Percentiles rank a stretch among this genome's conserved stretches.
Evolutionary conservation across 2,329 filamentous ascomycete species (phyloP).

Genomic region (Alternaria hordeiaustralica): DNA sequence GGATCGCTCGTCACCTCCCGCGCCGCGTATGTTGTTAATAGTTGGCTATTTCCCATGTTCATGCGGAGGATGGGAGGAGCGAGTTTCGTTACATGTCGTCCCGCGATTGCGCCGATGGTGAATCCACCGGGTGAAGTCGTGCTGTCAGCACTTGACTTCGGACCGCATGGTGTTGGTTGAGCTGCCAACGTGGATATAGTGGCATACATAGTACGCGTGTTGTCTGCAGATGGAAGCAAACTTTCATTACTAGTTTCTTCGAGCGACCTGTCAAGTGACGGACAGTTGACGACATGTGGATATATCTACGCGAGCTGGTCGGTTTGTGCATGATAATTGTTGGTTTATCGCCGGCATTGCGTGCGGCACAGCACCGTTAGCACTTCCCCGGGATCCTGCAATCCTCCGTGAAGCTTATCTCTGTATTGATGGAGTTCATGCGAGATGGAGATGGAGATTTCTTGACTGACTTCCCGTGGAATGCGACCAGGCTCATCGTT

Average conservation of each 20-base stretch:
- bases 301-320: neutral
- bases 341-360: neutral
- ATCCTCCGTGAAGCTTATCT: constrained; percentile 3
- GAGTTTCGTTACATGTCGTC: constrained; percentile 3
- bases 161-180: neutral
- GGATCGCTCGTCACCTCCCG: constrained; percentile 7
- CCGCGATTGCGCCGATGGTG: neutral
- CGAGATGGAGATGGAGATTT: neutral
- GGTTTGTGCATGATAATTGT: neutral
- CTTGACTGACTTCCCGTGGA: neutral
- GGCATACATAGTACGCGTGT: neutral
- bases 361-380: neutral
- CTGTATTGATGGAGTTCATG: neutral
- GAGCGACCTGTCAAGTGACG: neutral
- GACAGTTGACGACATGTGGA: neutral
- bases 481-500: neutral
- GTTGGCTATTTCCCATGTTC: constrained; percentile 11
- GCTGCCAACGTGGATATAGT: neutral
- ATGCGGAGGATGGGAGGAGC: constrained; percentile 12
- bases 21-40: constrained; percentile 16
- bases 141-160: neutral
- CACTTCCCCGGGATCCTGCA: neutral
- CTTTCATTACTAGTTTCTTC: neutral
- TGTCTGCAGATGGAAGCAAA: neutral
- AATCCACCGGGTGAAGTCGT: neutral